Conservation (phyloP, 805 yeast genomes). For the Metschnikowia similis region DNA sequence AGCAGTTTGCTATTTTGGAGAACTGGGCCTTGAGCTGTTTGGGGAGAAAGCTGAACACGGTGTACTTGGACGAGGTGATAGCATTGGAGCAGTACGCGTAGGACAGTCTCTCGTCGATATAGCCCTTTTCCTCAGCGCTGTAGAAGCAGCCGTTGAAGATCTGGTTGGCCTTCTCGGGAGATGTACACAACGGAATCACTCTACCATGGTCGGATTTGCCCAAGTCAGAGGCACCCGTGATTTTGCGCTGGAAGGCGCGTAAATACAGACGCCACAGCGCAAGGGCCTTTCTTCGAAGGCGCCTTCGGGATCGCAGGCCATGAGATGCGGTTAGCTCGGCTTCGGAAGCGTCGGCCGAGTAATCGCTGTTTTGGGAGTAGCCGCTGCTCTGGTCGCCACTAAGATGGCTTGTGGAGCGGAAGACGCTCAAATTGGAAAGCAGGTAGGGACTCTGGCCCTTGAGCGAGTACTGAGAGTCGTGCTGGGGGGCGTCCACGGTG, state of each 20-base stretch:
- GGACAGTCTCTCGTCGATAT: constrained; percentile 67
- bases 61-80: constrained; percentile 85
- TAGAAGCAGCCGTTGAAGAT: constrained; percentile 28
- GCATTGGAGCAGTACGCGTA: constrained; percentile 60
- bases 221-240: constrained; percentile 7
- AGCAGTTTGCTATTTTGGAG: constrained; percentile 86
- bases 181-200: constrained; percentile 59
- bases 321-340: background rate
- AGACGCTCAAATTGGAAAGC: constrained; percentile 5
- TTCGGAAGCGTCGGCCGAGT: background rate
- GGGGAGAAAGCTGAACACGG: constrained; percentile 76
- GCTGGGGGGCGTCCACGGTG: constrained; percentile 8
- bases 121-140: constrained; percentile 20
- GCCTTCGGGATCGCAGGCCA: constrained; percentile 3
- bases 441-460: constrained; percentile 4
- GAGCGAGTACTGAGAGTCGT: background rate
- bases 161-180: constrained; percentile 31
- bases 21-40: constrained; percentile 87
- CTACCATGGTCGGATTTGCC: constrained; percentile 55
- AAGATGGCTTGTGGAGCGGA: constrained; percentile 12
- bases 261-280: constrained; percentile 14
- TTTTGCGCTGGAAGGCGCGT: background rate
- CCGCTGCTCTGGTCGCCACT: constrained; percentile 3
- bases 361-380: constrained; percentile 5
- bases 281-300: constrained; percentile 23